A percentile compares a stretch with the other conserved stretches of the same genome.
These are phyloP conservation scores for Saccharum spontaneum DNA, from an alignment of 176 grass and related monocot species.

Conservation along the genomic window DNA sequence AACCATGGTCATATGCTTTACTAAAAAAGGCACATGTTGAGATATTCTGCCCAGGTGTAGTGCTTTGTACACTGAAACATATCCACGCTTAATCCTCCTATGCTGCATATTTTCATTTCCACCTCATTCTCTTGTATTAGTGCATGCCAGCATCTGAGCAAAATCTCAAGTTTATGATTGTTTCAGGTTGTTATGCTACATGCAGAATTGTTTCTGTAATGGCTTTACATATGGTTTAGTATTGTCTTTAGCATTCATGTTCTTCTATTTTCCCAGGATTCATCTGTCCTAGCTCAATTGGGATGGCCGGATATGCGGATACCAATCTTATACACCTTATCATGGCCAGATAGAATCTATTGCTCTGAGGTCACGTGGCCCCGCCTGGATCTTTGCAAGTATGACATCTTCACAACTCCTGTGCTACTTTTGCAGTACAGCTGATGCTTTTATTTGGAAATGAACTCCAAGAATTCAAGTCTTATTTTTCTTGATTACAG, in stretches of 20 bases:
- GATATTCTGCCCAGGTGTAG: neutral
- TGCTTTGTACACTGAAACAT: neutral
- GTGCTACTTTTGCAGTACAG: neutral
- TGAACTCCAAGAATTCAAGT: neutral
- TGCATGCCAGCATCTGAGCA: constrained; percentile 7
- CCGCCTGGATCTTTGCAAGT: constrained; percentile 97
- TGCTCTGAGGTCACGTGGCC: constrained; percentile 95
- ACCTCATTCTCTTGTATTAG: neutral
- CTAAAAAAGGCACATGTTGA: neutral
- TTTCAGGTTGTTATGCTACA: neutral
- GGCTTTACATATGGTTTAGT: constrained; percentile 4
- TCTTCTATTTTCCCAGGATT: constrained; percentile 63
- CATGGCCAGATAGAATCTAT: constrained; percentile 94
- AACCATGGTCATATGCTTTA: neutral
- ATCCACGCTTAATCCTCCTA: neutral
- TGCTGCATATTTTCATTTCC: neutral
- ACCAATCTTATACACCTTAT: constrained; percentile 94
- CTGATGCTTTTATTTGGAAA: constrained; percentile 4
- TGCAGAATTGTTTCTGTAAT: neutral
- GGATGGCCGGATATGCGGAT: constrained; percentile 97
- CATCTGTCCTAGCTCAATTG: constrained; percentile 87
- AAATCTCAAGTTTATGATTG: constrained; percentile 10
- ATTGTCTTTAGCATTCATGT: constrained; percentile 10
- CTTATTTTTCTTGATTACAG: neutral
- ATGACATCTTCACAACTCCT: constrained; percentile 23